These are phyloP conservation scores for Fraxinus anomala DNA, from an alignment of 257 asterid genomes.

Conservation along the genomic window DNA sequence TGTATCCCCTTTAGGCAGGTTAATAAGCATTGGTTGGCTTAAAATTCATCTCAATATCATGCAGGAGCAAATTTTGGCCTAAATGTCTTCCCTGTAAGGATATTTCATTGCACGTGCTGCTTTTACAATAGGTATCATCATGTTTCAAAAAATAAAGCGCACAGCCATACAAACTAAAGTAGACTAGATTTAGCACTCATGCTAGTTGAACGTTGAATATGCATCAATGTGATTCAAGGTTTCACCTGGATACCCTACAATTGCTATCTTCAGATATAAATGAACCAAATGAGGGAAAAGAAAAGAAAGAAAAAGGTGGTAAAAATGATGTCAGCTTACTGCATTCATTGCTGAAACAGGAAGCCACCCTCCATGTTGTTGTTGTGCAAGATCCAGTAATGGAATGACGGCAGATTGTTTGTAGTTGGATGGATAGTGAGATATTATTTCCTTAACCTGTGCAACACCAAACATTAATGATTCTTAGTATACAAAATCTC, in stretches of 20 bases:
- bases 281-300: slow-evolving; percentile 13
- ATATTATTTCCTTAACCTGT: slow-evolving; percentile 81
- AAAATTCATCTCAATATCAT: not conserved
- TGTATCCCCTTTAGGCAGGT: not conserved
- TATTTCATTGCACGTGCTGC: not conserved
- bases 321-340: slow-evolving; percentile 46
- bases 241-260: not conserved
- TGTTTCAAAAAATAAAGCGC: not conserved
- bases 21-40: not conserved
- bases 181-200: not conserved
- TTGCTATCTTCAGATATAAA: not conserved
- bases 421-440: slow-evolving; percentile 91
- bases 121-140: not conserved
- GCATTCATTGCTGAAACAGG: slow-evolving; percentile 98
- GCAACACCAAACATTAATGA: slow-evolving; percentile 19
- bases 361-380: slow-evolving; percentile 98
- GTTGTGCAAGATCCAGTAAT: slow-evolving; percentile 96
- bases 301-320: slow-evolving; percentile 8
- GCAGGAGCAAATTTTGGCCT: not conserved
- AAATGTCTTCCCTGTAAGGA: not conserved
- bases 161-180: not conserved
- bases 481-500: slow-evolving; percentile 13
- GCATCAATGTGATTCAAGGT: slow-evolving; percentile 14
- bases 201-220: slow-evolving; percentile 6
- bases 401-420: slow-evolving; percentile 97